Conservation (phyloP, 805 yeast species). For the Teunomyces kruisii region DNA sequence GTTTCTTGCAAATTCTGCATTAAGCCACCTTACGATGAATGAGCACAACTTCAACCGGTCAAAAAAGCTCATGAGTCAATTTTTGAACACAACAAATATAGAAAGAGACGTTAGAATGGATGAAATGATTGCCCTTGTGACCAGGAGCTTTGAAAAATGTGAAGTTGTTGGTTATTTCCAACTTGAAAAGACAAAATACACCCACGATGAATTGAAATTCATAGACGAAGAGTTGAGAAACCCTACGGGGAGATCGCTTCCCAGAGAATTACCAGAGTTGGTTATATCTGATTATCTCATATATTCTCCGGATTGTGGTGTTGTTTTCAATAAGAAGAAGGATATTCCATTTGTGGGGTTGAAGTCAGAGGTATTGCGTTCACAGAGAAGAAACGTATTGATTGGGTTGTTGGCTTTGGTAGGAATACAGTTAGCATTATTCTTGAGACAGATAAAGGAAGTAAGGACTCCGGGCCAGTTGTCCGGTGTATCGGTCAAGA, state of each 20-base stretch:
- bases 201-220: conserved; percentile 50
- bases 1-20: conserved; percentile 58
- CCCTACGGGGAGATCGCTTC: conserved; percentile 81
- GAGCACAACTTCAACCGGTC: conserved; percentile 45
- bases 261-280: conserved; percentile 51
- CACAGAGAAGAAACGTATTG: conserved; percentile 41
- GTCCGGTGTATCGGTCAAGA: conserved; percentile 56
- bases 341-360: conserved; percentile 45
- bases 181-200: conserved; percentile 57
- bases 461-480: conserved; percentile 79
- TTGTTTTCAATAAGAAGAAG: conserved; percentile 36
- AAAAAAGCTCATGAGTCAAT: conserved; percentile 43
- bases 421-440: conserved; percentile 50
- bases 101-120: conserved; percentile 39
- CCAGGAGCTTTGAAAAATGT: conserved; percentile 47
- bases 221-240: conserved; percentile 71
- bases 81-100: conserved; percentile 43
- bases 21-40: conserved; percentile 54
- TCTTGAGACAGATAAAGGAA: conserved; percentile 67
- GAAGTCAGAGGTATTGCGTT: conserved; percentile 49
- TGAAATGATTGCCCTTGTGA: conserved; percentile 34
- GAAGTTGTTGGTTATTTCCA: conserved; percentile 74
- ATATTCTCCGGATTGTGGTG: conserved; percentile 90
- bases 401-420: conserved; percentile 47
- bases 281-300: conserved; percentile 55